Evolutionary conservation across 164 flowering plant species (phyloP).

Genomic region (Vitis labrusca): DNA sequence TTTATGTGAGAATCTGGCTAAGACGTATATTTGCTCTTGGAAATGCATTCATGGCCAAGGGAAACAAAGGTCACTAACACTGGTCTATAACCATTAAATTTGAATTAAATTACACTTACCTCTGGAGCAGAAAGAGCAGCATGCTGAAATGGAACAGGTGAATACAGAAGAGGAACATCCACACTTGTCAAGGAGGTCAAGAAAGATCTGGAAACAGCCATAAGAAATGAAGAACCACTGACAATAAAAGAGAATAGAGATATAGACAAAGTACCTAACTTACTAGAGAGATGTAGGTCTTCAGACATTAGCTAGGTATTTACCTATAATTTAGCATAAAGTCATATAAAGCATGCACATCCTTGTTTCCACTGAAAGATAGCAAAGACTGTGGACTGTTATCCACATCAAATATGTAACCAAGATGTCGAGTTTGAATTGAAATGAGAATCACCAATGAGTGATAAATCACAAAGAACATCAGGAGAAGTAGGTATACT

Average conservation of each 20-base stretch:
- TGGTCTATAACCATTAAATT: too few relatives aligned
- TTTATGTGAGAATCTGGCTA: too few relatives aligned
- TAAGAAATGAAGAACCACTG: slow-evolving; percentile 16
- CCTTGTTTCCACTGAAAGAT: slow-evolving; percentile 61
- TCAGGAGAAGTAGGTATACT: background rate
- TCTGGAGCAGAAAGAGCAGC: slow-evolving; percentile 80
- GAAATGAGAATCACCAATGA: background rate
- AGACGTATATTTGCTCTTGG: too few relatives aligned
- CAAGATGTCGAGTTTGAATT: slow-evolving; percentile 61
- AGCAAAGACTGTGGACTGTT: slow-evolving; percentile 78
- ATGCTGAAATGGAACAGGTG: slow-evolving; percentile 85
- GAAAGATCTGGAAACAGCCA: slow-evolving; percentile 53
- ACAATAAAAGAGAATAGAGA: background rate
- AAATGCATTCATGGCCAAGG: too few relatives aligned
- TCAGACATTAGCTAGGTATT: background rate
- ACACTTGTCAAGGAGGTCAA: slow-evolving; percentile 51
- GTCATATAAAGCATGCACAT: slow-evolving; percentile 80
- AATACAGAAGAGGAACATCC: slow-evolving; percentile 84
- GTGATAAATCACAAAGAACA: background rate
- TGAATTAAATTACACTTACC: slow-evolving; percentile 41
- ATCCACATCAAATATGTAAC: slow-evolving; percentile 61
- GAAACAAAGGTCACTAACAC: too few relatives aligned
- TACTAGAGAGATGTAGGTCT: background rate
- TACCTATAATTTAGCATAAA: slow-evolving; percentile 89
- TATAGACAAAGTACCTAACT: background rate